Evolutionary conservation across 345 rosid species (phyloP).

Genomic region (Mercurialis annua): DNA sequence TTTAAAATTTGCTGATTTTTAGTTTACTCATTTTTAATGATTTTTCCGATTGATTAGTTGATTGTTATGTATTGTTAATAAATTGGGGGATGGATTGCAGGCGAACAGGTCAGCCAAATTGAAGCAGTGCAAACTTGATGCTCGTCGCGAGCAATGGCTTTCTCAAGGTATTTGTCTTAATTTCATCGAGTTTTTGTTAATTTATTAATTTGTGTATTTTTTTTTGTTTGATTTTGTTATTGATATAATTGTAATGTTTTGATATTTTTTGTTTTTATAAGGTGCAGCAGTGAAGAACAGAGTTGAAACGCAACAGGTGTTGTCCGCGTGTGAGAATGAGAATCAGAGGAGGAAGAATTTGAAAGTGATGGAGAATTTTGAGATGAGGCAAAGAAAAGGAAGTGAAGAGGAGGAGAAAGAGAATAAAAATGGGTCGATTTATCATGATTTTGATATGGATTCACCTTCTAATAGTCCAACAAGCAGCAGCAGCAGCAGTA

Average conservation of each 20-base stretch:
- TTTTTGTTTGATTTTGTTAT: constrained; percentile 16
- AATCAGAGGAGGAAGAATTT: constrained; percentile 36
- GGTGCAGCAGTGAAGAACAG: constrained; percentile 57
- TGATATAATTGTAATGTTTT: background rate
- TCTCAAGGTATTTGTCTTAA: constrained; percentile 54
- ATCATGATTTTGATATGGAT: constrained; percentile 55
- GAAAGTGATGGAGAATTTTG: constrained; percentile 38
- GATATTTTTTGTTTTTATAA: constrained; percentile 10
- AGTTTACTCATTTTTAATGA: background rate
- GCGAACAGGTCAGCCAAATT: constrained; percentile 82
- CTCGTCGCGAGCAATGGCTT: constrained; percentile 97
- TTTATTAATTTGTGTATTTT: background rate
- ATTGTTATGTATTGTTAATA: background rate
- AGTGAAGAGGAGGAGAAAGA: constrained; percentile 31
- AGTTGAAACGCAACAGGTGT: constrained; percentile 6
- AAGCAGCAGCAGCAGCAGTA: constrained; percentile 35
- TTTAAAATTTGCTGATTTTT: background rate
- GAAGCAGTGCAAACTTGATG: constrained; percentile 92
- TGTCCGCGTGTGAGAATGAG: constrained; percentile 1
- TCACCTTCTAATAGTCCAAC: constrained; percentile 57
- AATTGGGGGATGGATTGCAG: constrained; percentile 39
- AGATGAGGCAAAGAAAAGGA: constrained; percentile 26
- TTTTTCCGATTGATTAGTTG: background rate
- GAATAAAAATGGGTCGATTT: constrained; percentile 31
- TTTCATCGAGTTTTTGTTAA: background rate